Percentiles rank a stretch among this genome's conserved stretches.
Conservation (phyloP, 306 rosid species). For the Rosa multiflora region DNA sequence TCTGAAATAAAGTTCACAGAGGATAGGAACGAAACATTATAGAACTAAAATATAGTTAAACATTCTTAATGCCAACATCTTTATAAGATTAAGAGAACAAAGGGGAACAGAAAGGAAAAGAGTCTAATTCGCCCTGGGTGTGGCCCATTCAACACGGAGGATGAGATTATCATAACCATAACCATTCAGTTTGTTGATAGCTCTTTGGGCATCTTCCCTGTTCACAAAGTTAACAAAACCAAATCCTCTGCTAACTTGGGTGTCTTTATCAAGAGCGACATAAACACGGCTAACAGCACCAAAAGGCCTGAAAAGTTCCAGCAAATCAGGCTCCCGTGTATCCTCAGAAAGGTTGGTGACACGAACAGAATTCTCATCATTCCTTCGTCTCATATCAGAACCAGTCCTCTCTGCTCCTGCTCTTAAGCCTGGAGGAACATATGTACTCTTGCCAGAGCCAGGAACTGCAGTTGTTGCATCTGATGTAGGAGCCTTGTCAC, state of each 20-base stretch:
- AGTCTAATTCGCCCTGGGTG: constrained; percentile 55
- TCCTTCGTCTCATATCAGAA: constrained; percentile 87
- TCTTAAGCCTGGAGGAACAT: constrained; percentile 86
- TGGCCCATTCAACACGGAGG: constrained; percentile 73
- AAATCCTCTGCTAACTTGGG: constrained; percentile 86
- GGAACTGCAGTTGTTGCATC: constrained; percentile 44
- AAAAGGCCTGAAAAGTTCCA: constrained; percentile 88
- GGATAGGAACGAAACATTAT: constrained; percentile 3
- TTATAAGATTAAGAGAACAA: background rate
- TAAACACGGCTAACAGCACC: constrained; percentile 89
- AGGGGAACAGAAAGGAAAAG: background rate
- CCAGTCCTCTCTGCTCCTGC: constrained; percentile 69
- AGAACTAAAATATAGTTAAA: constrained; percentile 13
- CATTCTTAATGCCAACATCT: constrained; percentile 10
- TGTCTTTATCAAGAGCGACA: constrained; percentile 88
- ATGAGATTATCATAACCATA: constrained; percentile 85
- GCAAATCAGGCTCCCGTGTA: constrained; percentile 90
- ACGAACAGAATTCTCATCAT: constrained; percentile 92
- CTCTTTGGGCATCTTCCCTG: constrained; percentile 92
- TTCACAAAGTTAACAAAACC: constrained; percentile 93
- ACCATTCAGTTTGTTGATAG: constrained; percentile 89
- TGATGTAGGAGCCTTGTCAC: constrained; percentile 57
- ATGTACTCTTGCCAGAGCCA: constrained; percentile 54
- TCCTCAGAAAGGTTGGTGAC: constrained; percentile 97
- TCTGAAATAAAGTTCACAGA: background rate